Conservation (phyloP, 441 rosid species). For the Aquilaria agallochum region DNA sequence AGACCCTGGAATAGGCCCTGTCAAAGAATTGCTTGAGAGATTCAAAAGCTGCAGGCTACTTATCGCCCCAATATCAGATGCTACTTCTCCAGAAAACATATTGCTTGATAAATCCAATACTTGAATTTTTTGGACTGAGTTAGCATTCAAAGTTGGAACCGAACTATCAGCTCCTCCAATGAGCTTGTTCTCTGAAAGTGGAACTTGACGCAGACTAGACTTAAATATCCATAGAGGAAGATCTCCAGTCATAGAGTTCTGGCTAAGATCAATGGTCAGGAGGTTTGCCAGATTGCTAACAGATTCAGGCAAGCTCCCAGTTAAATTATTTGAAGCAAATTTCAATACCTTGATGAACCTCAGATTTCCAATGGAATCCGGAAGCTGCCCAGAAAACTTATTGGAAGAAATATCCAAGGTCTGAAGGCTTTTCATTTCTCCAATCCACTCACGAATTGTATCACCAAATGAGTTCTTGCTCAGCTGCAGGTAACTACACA, state of each 20-base stretch:
- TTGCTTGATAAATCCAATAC: constrained; percentile 53
- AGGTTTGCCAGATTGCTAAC: constrained; percentile 47
- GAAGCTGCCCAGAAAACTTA: constrained; percentile 58
- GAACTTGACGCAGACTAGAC: constrained; percentile 30
- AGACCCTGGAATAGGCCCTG: constrained; percentile 38
- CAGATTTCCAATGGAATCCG: constrained; percentile 65
- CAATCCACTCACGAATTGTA: constrained; percentile 50
- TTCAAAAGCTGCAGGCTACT: constrained; percentile 39
- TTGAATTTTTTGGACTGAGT: constrained; percentile 44
- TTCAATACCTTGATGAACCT: constrained; percentile 47
- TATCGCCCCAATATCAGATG: constrained; percentile 30
- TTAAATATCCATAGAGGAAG: constrained; percentile 72
- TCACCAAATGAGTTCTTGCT: constrained; percentile 42
- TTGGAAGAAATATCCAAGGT: constrained; percentile 76
- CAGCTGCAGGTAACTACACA: constrained; percentile 44
- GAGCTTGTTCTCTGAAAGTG: constrained; percentile 31
- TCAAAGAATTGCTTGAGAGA: constrained; percentile 47
- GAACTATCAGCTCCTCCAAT: constrained; percentile 15
- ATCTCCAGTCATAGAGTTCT: constrained; percentile 53
- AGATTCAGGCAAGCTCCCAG: constrained; percentile 62
- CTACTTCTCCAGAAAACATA: constrained; percentile 45
- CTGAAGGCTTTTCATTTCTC: constrained; percentile 54
- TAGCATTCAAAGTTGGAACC: constrained; percentile 13
- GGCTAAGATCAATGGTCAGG: constrained; percentile 58
- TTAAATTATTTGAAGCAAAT: constrained; percentile 50